These are phyloP conservation scores for Colletotrichum karsti DNA, from an alignment of 2,329 filamentous ascomycete genomes.

Conservation along the genomic window DNA sequence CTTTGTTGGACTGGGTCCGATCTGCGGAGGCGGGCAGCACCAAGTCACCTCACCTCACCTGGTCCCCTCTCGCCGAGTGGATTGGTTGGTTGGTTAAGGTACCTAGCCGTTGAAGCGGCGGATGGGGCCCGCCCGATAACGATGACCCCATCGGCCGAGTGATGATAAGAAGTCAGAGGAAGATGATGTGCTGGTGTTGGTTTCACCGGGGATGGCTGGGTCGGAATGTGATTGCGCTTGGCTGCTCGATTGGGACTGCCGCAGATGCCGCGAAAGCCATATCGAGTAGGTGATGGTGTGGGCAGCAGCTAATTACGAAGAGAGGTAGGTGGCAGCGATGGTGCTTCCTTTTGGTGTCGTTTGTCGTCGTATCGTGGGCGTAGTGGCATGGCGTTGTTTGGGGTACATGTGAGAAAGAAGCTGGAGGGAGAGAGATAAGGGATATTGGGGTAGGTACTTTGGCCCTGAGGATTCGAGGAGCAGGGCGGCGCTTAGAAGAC, in stretches of 20 bases:
- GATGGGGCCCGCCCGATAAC: background rate
- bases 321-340: background rate
- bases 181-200: background rate
- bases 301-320: background rate
- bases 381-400: background rate
- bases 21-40: slow-evolving; percentile 1
- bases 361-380: background rate
- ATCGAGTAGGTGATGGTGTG: background rate
- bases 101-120: background rate
- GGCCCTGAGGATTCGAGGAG: background rate
- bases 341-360: background rate
- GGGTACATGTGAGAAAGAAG: background rate
- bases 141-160: background rate
- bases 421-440: background rate
- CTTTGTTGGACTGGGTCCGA: background rate
- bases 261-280: background rate
- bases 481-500: background rate
- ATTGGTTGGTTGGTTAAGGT: background rate
- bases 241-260: background rate
- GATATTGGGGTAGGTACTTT: background rate
- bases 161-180: background rate
- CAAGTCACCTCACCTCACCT: background rate
- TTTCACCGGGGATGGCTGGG: background rate
- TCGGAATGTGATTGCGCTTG: background rate
- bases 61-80: background rate